Base-by-base conservation (phyloP, 1,284 basidiomycete genomes). In the Cutaneotrichosporon cavernicola region DNA sequence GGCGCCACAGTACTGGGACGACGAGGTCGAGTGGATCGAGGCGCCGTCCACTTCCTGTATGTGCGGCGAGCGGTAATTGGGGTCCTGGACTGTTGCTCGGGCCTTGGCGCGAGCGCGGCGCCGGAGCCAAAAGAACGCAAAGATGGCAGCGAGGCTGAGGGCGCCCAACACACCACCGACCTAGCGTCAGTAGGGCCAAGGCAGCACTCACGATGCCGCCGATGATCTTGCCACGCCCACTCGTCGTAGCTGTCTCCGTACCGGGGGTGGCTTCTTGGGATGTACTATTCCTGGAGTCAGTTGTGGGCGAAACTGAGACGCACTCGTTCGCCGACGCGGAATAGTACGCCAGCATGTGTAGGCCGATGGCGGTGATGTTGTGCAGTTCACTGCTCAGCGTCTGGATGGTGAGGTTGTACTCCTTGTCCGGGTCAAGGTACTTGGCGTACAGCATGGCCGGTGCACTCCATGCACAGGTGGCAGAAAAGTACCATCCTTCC, bases 241-340 rank as follows among this genome's bases (percentile, higher is more conserved):
- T 46, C 43, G 14, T 46, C 49, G 21, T 49, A 6, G 9, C 49
- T 26, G 9, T 31, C 18, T 11, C 7, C 14, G 21, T 51, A 14
- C 26, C 10, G 22, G 22, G 11, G 4, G 49, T 1, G 4, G 49
- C 49, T 6, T 10, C 11, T 5, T 50, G 2, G 5, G 26, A 50
- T 26, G 49, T 51, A 11, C 21, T 11, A 13, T 13, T 4, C 22
- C 49, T 26, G 49, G 9, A 22, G 49, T 51, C 6, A 51, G 49
- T 22, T 5, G 4, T 5, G 4, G 1, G 5, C 16, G 4, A 30
- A 14, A 4, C 13, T 13, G 11, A 22, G 21, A 51, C 49, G 11
- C 49, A 51, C 49, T 51, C 49, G 9, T 51, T 51, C 13, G 49
- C 13, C 49, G 11, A 51, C 22, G 49, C 49, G 22, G 49, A 51